A percentile compares a stretch with the other conserved stretches of the same genome.
These are phyloP conservation scores for Rubus idaeus DNA, from an alignment of 306 rosid species.

Conservation along the genomic window DNA sequence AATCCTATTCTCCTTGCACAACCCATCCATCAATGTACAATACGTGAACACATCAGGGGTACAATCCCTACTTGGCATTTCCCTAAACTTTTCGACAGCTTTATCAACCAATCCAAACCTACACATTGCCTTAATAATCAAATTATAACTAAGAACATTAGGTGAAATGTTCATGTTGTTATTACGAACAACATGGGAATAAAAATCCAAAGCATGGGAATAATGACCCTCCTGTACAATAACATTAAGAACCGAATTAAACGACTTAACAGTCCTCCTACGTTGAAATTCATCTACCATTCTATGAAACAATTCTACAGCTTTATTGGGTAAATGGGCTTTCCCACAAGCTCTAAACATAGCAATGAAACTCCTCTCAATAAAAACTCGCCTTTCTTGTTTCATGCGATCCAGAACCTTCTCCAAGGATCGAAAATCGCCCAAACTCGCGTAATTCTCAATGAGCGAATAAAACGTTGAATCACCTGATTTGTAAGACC, in stretches of 20 bases:
- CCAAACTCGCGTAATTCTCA: conserved; percentile 51
- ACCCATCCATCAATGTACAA: conserved; percentile 82
- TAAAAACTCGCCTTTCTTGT: conserved; percentile 56
- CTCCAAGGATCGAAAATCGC: conserved; percentile 61
- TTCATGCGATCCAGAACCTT: conserved; percentile 64
- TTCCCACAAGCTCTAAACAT: conserved; percentile 82
- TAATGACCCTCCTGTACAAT: conserved; percentile 59
- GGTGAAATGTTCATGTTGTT: conserved; percentile 43
- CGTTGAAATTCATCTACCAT: conserved; percentile 76
- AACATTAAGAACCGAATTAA: conserved; percentile 91
- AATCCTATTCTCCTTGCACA: conserved; percentile 68
- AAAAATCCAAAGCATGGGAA: conserved; percentile 55
- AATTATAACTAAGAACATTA: conserved; percentile 72
- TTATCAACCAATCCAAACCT: conserved; percentile 75
- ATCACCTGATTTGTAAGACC: conserved; percentile 78
- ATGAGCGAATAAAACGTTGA: conserved; percentile 72
- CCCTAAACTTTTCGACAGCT: conserved; percentile 69
- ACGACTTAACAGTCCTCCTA: conserved; percentile 68
- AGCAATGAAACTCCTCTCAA: conserved; percentile 57
- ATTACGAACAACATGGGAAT: conserved; percentile 39
- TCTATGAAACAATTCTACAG: conserved; percentile 68
- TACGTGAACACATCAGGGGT: conserved; percentile 70
- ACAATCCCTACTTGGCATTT: conserved; percentile 60
- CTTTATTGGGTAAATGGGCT: conserved; percentile 73
- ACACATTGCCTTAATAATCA: conserved; percentile 82